Base-by-base conservation (phyloP, 192 early-diverging fungal genomes). In the Spinellus fusiger region DNA sequence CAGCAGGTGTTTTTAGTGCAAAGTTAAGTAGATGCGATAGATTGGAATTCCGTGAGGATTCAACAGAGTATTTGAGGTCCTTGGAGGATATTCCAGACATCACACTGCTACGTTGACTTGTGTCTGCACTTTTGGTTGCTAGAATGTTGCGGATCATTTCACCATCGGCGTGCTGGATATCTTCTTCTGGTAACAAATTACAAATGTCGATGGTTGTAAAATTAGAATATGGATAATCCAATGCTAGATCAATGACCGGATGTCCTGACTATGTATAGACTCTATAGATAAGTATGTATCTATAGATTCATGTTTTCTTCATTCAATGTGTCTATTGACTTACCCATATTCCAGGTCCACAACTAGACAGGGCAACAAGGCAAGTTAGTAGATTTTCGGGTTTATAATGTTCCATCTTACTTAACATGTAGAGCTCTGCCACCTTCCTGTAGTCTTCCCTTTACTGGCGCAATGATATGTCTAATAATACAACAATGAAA, bases 341-440 rank as follows among this genome's bases (percentile, higher is more conserved):
- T 56, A 61, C 56, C 67, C 67, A 62, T 31, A 62, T 29, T 33
- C 67, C 62, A 56, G 54, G 59, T 4, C 66, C 59, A 40, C 66
- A 68, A 15, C 61, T 62, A n/a, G 3, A 47, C 40, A 49, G 32
- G 10, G 20, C 16, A 51, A 5, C 22, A 13, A 55, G 25, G 33
- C 20, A 23, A 2, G 46, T 28, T 54, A 50, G 61, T 44, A 54
- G 32, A 56, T 18, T 1, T 26, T 26, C n/a, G 9, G 29, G 50
- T 15, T 27, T 44, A 49, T 16, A 27, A 28, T 26, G 5, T 55
- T 15, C 12, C 31, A 26, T 27, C 61, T 35, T 62, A 69, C 67
- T 54, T 33, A 20, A 69, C 49, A 16, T 69, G 55, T 26, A 69
- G 35, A 4, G 63, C 55, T n/a, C 23, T 62, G 27, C 53, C 49